Conservation (phyloP, 2,329 filamentous ascomycete genomes). For the Hymenoscyphus linearis region DNA sequence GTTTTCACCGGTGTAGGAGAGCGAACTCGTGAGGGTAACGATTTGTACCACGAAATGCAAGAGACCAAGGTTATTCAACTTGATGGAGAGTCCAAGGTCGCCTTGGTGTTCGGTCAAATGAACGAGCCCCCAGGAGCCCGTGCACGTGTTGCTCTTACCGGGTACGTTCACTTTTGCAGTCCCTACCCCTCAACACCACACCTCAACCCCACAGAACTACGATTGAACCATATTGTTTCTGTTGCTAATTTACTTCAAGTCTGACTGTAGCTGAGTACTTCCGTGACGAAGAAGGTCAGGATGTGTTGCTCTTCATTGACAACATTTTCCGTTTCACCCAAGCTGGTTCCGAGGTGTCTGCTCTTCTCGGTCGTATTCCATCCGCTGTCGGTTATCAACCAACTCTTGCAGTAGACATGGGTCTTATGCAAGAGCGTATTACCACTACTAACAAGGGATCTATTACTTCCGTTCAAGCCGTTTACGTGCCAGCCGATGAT, state of each 20-base stretch:
- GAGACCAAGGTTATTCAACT: conserved; percentile 99
- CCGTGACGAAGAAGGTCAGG: conserved; percentile 71
- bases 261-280: conserved; percentile 88
- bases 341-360: conserved; percentile 99
- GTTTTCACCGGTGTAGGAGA: conserved; percentile 99
- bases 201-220: too few species aligned
- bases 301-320: conserved; percentile 99
- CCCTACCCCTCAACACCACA: too few species aligned
- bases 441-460: conserved; percentile 99
- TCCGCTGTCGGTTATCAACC: conserved; percentile 99
- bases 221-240: too few species aligned
- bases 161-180: conserved; percentile 38
- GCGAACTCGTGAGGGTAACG: conserved; percentile 99
- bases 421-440: conserved; percentile 99
- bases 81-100: conserved; percentile 98
- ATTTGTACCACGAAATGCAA: conserved; percentile 99
- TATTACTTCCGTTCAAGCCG: conserved; percentile 99
- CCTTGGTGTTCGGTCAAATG: conserved; percentile 99
- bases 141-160: conserved; percentile 98
- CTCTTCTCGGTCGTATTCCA: conserved; percentile 97
- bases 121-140: conserved; percentile 99
- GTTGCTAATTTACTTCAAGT: too few species aligned
- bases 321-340: conserved; percentile 99
- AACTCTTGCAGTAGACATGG: conserved; percentile 97
- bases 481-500: conserved; percentile 99